Conservation (phyloP, 1,139 yeast species). For the Blastobotrys illinoisensis region DNA sequence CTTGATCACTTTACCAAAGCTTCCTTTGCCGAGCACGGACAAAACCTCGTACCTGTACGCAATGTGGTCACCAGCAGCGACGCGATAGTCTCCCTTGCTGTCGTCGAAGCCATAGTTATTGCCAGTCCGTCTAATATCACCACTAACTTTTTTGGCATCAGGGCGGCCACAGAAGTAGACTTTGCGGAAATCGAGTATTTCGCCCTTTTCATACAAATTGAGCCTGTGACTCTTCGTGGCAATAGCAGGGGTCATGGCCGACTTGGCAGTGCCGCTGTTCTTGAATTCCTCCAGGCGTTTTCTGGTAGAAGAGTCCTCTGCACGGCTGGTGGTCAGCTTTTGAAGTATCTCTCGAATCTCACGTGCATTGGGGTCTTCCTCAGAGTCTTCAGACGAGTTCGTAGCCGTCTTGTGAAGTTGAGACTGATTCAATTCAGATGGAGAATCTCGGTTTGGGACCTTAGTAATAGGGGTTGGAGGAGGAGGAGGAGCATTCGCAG, state of each 20-base stretch:
- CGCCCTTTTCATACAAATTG: slow-evolving; percentile 48
- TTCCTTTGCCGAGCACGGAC: slow-evolving; percentile 64
- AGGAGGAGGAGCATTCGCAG: not conserved
- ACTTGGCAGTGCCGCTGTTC: slow-evolving; percentile 7
- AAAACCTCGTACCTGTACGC: slow-evolving; percentile 67
- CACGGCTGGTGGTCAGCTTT: slow-evolving; percentile 17
- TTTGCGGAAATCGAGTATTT: slow-evolving; percentile 39
- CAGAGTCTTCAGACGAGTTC: not conserved
- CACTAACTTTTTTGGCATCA: slow-evolving; percentile 28
- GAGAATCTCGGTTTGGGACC: not conserved
- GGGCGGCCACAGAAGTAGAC: slow-evolving; percentile 40
- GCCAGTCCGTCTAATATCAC: slow-evolving; percentile 39
- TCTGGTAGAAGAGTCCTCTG: slow-evolving; percentile 14
- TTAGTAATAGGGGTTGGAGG: not conserved
- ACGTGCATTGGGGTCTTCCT: slow-evolving; percentile 3
- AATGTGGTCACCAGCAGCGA: slow-evolving; percentile 61
- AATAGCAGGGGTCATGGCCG: slow-evolving; percentile 25
- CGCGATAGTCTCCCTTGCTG: slow-evolving; percentile 54
- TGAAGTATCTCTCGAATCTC: slow-evolving; percentile 20
- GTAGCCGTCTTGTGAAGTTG: not conserved
- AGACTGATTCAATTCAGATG: not conserved
- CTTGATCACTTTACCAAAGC: slow-evolving; percentile 75
- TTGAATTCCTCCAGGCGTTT: slow-evolving; percentile 11
- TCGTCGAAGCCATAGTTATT: slow-evolving; percentile 73
- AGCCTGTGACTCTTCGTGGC: slow-evolving; percentile 20